Base-by-base conservation (phyloP, 1,139 yeast genomes). In the Ogataea hybrid region DNA sequence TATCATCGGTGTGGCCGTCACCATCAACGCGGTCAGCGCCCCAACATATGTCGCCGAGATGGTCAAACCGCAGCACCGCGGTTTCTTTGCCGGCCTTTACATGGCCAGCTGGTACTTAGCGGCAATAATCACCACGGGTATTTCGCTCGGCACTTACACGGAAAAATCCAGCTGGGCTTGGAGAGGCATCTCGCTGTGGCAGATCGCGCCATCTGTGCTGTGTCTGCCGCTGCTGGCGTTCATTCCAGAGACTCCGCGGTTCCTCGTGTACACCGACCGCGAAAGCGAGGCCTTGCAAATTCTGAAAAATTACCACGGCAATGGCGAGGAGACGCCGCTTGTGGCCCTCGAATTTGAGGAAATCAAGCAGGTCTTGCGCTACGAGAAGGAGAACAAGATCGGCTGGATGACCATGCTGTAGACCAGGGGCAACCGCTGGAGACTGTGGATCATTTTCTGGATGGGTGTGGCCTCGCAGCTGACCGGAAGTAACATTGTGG, bases 221-320 rank as follows among this genome's bases (percentile, higher is more conserved):
- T 54, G 49, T 50, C 39, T 49, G 42, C n/a, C 57, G 51, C 21
- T 57, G 27, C 43, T 73, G 37, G 63, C 59, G 49, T 55, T 63
- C 46, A 64, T 69, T 18, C 78, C 78, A 1, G 79, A 74, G 54
- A 68, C 75, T 28, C 79, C 79, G 30, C 61, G 78, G 53, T 73
- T 50, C 47, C 62, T 69, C 51, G 61, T 71, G 23, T 56, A 63
- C 30, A 62, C 59, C 43, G 73, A 73, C n/a, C 63, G 59, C 35
- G 51, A 57, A 20, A 71, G 65, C 1, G 54, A 69, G 44, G 75
- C 76, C 2, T 56, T 68, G 41, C 49, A 52, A 10, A 53, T 68
- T 36, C 61, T 73, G 41, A 48, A 49, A 15, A 62, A 61, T 35
- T 58, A 55, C 43, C 77, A 71, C 48, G 64, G 62, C 14, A 72